Evolutionary conservation across 352 stramenopile species (phyloP).

Genomic region (Globisporangium radiosum): DNA sequence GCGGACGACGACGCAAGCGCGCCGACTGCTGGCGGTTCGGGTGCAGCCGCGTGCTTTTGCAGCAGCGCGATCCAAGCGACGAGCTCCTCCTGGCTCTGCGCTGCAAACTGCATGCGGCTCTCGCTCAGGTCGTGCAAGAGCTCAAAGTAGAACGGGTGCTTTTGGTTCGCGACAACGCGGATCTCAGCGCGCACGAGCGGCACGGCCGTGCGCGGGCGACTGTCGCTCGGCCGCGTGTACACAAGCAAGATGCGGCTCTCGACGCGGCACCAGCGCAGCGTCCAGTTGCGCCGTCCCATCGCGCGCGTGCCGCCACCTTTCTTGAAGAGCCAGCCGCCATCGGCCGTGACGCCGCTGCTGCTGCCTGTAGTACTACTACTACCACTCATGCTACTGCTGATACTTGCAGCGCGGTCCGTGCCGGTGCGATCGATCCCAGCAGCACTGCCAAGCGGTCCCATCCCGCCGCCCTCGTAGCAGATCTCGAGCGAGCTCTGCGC

Average conservation of each 20-base stretch:
- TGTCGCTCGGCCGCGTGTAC: constrained; percentile 43
- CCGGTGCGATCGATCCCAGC: not conserved
- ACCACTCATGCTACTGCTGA: not conserved
- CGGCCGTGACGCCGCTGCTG: constrained; percentile 1
- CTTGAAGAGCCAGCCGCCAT: constrained; percentile 64
- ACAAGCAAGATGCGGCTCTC: constrained; percentile 72
- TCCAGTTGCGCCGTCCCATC: constrained; percentile 77
- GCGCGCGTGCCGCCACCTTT: constrained; percentile 71
- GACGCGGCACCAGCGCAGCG: constrained; percentile 65
- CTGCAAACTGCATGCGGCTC: constrained; percentile 71
- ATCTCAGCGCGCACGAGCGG: constrained; percentile 58
- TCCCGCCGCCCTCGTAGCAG: constrained; percentile 7
- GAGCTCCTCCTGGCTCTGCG: constrained; percentile 55
- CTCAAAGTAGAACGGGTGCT: constrained; percentile 78
- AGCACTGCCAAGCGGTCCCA: not conserved
- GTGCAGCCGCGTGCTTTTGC: constrained; percentile 33
- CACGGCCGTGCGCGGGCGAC: constrained; percentile 55
- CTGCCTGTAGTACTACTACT: not conserved
- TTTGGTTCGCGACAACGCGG: constrained; percentile 56
- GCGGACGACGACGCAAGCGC: constrained; percentile 15
- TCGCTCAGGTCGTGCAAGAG: constrained; percentile 65
- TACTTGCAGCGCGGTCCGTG: not conserved
- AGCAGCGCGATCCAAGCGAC: constrained; percentile 52
- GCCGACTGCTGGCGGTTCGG: constrained; percentile 27
- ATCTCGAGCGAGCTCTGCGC: constrained; percentile 36